Evolutionary conservation across 2,329 filamentous ascomycete genomes (phyloP), one percentile per base, ranked within the genome.

Genomic region (Diaporthe batatas): DNA sequence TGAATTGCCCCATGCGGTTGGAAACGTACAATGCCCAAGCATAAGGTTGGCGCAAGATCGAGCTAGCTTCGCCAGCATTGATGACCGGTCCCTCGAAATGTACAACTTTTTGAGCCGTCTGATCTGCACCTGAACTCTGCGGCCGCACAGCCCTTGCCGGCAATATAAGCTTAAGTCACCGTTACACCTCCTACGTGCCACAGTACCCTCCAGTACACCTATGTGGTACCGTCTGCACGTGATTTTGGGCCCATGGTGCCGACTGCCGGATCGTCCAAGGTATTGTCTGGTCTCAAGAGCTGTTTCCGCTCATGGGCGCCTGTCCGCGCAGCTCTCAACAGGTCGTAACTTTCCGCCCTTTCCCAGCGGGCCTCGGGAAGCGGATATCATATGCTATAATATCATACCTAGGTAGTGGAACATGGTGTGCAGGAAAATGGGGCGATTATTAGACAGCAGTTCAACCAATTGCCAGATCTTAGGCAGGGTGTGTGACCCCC

Each of bases 91-190:
- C 3, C 23, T 16, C 32, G 18, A 39, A 12, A 3, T 67, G 21
- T 39, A 39, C 47, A 51, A 23, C 12, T 65, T 23, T 25, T 21
- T 42, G 32, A 0, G 62, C 51, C 62, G 62, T 67, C 62, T 67
- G 62, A 67, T 67, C 14, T 67, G 62, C 47, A 36, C 32, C 39
- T 53, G 62, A 67, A 67, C 47, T 53, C 47, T 67, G 44, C 32
- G 62, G 47, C 47, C 62, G 62, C 62, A 67, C 62, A 67, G 62
- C 62, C 62, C 32, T 53, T 67, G 44, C 44, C 47, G 62, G 62
- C 32, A 67, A 67, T 39, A 67, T 67, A 67, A 67, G 62, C 62
- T 51, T 67, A 67, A 67, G 32, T 39, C 62, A 67, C 62, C 39
- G 62, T 67, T 53, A 67, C 62, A 67, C 62, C 21, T 65, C 44